Conservation (phyloP, 2,329 filamentous ascomycete genomes). For the Trichoderma sp. region DNA sequence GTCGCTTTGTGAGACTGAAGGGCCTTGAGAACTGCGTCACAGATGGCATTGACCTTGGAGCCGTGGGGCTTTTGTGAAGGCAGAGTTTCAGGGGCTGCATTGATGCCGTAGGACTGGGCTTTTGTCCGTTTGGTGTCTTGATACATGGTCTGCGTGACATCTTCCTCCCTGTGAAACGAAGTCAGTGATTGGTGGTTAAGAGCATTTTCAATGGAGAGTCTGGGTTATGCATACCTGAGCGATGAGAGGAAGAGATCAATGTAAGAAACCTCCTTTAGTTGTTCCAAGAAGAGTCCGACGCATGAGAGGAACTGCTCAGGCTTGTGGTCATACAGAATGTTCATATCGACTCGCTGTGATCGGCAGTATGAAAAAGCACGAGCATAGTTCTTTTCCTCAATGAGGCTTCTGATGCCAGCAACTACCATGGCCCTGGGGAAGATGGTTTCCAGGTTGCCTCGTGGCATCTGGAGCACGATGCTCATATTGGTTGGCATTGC, state of each 20-base stretch:
- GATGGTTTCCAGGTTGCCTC: constrained; percentile 93
- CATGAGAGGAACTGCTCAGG: constrained; percentile 79
- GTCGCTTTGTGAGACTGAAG: constrained; percentile 61
- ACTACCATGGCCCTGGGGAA: constrained; percentile 90
- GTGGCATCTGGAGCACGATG: constrained; percentile 88
- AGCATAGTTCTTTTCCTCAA: constrained; percentile 77
- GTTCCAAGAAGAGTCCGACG: constrained; percentile 74
- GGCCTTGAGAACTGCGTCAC: constrained; percentile 74
- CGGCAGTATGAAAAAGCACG: constrained; percentile 85
- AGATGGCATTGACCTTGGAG: constrained; percentile 81
- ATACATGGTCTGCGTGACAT: constrained; percentile 92
- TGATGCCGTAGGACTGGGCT: constrained; percentile 19
- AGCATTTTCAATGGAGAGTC: background rate
- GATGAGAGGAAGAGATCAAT: constrained; percentile 91
- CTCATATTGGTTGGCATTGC: constrained; percentile 86
- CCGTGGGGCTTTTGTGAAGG: constrained; percentile 24
- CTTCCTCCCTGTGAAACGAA: constrained; percentile 64
- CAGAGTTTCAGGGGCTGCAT: constrained; percentile 19
- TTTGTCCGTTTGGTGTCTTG: constrained; percentile 67
- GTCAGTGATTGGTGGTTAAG: constrained; percentile 30
- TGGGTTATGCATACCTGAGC: constrained; percentile 56
- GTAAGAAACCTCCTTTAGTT: constrained; percentile 76
- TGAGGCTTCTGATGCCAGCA: constrained; percentile 78
- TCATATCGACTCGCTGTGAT: constrained; percentile 95
- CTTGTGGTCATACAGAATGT: constrained; percentile 92